Evolutionary conservation across 306 rosid species (phyloP), one percentile per base, ranked within the genome.

Genomic region (Psophocarpus tetragonolobus): DNA sequence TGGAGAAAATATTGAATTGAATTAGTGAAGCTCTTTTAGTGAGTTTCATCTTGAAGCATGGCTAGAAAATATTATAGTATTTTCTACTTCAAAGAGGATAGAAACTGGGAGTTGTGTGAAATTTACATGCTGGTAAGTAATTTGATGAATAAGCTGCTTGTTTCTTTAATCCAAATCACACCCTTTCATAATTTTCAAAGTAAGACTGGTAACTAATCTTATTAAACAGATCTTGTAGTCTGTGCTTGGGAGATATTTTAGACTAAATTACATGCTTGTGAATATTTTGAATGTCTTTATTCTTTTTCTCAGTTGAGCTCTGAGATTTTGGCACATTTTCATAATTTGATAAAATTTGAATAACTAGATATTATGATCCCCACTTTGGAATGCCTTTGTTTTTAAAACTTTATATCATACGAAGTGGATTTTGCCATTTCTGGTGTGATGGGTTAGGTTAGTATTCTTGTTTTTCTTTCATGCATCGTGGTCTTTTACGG

Each of bases 31-130:
- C 18, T 54, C 61, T 72, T 80, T 58, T 6, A 68, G 54, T 47
- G 30, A 38, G 30, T 15, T 63, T 47, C 36, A 44, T 76, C 44
- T 75, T 70, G 51, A 62, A 80, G 38, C 45, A 14, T 70, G 23
- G 17, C 50, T 70, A 53, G 77, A 61, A 72, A 73, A 51, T 42
- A 4, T 51, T 36, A 9, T 36, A 47, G 11, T 18, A 38, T 41
- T 30, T 79, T 51, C 48, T 81, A 54, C 50, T 47, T 51, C 23
- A 29, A 75, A 75, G 75, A 54, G 38, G 71, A 36, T 80, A 68
- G 60, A 41, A 57, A 62, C 63, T 62, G 41, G 61, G 57, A 80
- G 45, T 41, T 60, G 23, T 73, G 29, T 73, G 68, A 41, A 36
- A 73, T 38, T 73, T 29, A 53, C 57, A 33, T 41, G 13, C 45